phyloP scores from a whole-genome alignment of 257 asterid species.

The Voacanga thouarsii region DNA sequence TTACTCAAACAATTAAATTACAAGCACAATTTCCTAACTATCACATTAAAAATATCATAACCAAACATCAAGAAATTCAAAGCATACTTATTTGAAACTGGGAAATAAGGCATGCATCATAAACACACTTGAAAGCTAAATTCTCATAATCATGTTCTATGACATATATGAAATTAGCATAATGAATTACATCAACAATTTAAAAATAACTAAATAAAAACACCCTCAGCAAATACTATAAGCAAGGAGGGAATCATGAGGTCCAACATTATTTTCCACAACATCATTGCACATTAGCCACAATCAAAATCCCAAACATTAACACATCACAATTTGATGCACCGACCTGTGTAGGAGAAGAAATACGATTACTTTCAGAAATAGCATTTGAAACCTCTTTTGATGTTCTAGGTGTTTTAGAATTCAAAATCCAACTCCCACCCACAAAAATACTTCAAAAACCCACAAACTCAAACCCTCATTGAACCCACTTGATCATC shows the following conservation, averaged over 20 bases:
- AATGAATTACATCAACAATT: no score
- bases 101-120: neutral
- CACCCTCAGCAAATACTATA: no score
- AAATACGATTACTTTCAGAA: constrained; percentile 18
- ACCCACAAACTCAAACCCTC: constrained; percentile 52
- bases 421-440: constrained; percentile 34
- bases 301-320: neutral
- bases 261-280: neutral
- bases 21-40: no score
- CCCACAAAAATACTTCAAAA: constrained; percentile 37
- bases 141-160: no score
- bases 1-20: no score
- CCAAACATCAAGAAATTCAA: neutral
- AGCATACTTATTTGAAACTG: neutral
- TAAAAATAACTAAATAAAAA: no score
- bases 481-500: constrained; percentile 59
- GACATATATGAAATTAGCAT: no score
- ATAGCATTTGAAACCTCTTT: constrained; percentile 14
- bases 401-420: constrained; percentile 13
- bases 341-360: constrained; percentile 14
- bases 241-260: no score
- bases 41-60: no score
- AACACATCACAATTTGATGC: neutral
- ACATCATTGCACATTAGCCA: neutral
- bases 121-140: no score